These are phyloP conservation scores for Coemansia sp. DNA, from an alignment of 192 early-diverging fungal genomes.

Conservation along the genomic window DNA sequence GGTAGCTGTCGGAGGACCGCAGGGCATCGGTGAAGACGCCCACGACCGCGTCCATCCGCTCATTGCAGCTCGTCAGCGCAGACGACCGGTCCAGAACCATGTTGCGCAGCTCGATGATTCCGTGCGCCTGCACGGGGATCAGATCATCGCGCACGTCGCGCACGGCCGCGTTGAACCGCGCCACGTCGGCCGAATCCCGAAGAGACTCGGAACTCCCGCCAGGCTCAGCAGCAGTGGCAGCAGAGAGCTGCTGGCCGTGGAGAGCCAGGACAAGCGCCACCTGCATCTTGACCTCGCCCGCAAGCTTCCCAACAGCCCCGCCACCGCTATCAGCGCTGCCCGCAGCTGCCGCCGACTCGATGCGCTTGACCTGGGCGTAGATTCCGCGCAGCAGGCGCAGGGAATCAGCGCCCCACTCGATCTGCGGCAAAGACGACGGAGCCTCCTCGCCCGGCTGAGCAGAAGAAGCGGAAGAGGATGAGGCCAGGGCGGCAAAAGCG, in stretches of 20 bases:
- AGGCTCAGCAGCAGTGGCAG: not conserved
- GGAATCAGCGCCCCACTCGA: constrained; percentile 7
- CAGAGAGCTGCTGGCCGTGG: constrained; percentile 2
- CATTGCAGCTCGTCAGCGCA: constrained; percentile 36
- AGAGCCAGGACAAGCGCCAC: constrained; percentile 37
- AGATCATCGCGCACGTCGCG: constrained; percentile 71
- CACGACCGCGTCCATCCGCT: constrained; percentile 62
- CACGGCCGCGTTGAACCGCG: constrained; percentile 70
- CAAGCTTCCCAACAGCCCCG: not conserved
- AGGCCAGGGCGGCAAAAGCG: constrained; percentile 7
- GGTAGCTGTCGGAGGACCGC: constrained; percentile 78
- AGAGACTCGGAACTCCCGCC: too few species aligned
- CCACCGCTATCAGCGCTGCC: not conserved
- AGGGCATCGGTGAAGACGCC: constrained; percentile 77
- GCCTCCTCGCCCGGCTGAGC: too few species aligned
- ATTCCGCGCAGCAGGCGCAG: constrained; percentile 28
- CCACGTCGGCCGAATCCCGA: constrained; percentile 33
- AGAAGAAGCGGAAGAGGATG: too few species aligned
- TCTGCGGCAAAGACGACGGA: constrained; percentile 9
- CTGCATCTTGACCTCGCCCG: constrained; percentile 13
- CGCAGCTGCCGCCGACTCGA: not conserved
- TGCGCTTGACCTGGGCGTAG: constrained; percentile 6
- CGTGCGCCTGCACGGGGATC: constrained; percentile 84
- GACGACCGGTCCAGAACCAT: constrained; percentile 72
- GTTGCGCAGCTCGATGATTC: constrained; percentile 73